Base-by-base conservation (phyloP, 345 rosid species). In the Hibiscus mutabilis region DNA sequence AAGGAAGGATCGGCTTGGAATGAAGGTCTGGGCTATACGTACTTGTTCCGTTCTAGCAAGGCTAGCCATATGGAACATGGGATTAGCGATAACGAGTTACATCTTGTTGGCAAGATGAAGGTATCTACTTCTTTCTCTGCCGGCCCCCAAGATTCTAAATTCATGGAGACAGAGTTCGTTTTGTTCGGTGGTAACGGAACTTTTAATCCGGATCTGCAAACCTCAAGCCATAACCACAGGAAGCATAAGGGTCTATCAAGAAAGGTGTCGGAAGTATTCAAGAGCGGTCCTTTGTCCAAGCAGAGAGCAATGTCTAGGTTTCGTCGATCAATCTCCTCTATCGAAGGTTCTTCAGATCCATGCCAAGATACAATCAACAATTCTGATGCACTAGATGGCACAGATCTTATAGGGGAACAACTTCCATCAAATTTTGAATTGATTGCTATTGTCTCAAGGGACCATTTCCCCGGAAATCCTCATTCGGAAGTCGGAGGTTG, bases 151-250 rank as follows among this genome's bases (percentile, higher is more conserved):
- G 79, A 77, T 74, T 85, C 71, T 10, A 89, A 79, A 80, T 78
- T 73, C 18, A 79, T 85, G 84, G 86, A 86, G 84, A 92, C 91
- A 11, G 88, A 92, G 80, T 92, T 90, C 76, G 86, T 89, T 81
- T 82, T 95, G 44, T 90, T 83, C 73, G 84, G 84, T 35, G 73
- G 75, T 15, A 79, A 73, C 77, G 91, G 79, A 74, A 75, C 66
- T 83, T 76, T 58, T 25, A 37, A 0, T 25, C 81, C 64, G 52
- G 80, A 72, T 53, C 52, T 47, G 64, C 88, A 80, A 79, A 77
- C 78, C 55, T 70, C 68, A 27, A 57, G 79, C 67, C 84, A 69
- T 31, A 81, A 63, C 8, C 66, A 53, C 58, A 82, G 44, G 82
- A 89, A 82, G 84, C 82, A 53, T 69, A 90, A 81, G 79, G 86